These are phyloP conservation scores for Alternaria sp. DNA, from an alignment of 2,329 filamentous ascomycete genomes.

Conservation along the genomic window DNA sequence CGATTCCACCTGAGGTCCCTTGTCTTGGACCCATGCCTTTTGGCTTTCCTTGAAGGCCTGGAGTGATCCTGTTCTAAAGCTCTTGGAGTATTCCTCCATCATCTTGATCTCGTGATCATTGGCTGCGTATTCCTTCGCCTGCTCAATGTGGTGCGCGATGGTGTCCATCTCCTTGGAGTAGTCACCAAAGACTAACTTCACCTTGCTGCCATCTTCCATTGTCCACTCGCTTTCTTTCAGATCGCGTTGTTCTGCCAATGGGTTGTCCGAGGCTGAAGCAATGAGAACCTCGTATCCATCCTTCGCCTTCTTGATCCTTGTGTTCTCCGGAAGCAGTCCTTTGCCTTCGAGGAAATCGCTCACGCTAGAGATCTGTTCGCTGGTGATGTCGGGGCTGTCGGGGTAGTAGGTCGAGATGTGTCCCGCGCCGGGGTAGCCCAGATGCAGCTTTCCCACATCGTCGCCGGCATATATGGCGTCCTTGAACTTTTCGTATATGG, in stretches of 20 bases:
- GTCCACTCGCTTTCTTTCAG: conserved; percentile 55
- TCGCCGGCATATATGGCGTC: conserved; percentile 53
- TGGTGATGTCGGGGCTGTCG: conserved; percentile 55
- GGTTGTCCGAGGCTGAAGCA: conserved; percentile 53
- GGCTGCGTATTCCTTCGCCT: conserved; percentile 56
- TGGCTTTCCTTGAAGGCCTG: conserved; percentile 59
- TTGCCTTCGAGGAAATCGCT: conserved; percentile 56
- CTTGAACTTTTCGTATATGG: conserved; percentile 53
- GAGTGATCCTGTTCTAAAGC: conserved; percentile 58
- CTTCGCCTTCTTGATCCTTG: conserved; percentile 53
- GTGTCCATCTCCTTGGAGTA: conserved; percentile 55
- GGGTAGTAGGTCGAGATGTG: conserved; percentile 60
- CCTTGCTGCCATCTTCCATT: conserved; percentile 54
- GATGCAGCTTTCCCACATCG: conserved; percentile 52
- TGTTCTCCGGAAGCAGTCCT: conserved; percentile 58
- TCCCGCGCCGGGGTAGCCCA: conserved; percentile 57
- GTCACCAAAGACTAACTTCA: conserved; percentile 55
- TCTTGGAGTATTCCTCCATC: conserved; percentile 56
- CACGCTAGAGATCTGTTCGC: conserved; percentile 55
- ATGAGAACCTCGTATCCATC: conserved; percentile 57
- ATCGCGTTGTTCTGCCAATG: conserved; percentile 49
- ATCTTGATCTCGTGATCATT: conserved; percentile 55
- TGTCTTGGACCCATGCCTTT: conserved; percentile 61
- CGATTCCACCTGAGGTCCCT: conserved; percentile 58
- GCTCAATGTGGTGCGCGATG: conserved; percentile 53